Percentiles rank a stretch among this genome's conserved stretches.
phyloP scores from a whole-genome alignment of 805 yeast species.

The Nakazawaea ishiwadae region DNA sequence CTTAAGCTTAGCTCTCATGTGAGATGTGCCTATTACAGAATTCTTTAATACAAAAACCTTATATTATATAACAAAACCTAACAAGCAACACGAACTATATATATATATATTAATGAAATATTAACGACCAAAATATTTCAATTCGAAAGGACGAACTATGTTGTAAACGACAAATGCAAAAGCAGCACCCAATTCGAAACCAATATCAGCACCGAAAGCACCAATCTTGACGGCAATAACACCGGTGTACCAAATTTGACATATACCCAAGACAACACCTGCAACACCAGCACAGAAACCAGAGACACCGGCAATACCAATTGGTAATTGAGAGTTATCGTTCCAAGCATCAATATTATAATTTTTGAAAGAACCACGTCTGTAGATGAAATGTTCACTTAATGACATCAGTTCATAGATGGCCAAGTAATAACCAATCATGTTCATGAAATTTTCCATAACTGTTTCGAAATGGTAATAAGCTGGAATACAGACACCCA shows the following conservation, averaged over 20 bases:
- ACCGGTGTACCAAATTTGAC: constrained; percentile 80
- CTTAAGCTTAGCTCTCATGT: too few relatives aligned
- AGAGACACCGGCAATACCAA: constrained; percentile 72
- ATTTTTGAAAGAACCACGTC: constrained; percentile 46
- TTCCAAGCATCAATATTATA: constrained; percentile 63
- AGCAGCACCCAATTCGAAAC: constrained; percentile 69
- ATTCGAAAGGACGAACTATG: constrained; percentile 57
- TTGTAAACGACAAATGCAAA: constrained; percentile 64
- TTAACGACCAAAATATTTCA: constrained; percentile 53
- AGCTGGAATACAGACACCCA: constrained; percentile 88
- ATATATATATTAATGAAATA: too few relatives aligned
- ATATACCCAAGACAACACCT: constrained; percentile 86
- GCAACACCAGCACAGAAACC: constrained; percentile 82
- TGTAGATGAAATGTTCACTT: constrained; percentile 82
- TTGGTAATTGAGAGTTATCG: constrained; percentile 55
- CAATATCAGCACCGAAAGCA: constrained; percentile 75
- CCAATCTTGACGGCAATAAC: constrained; percentile 62
- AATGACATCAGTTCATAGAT: constrained; percentile 71
- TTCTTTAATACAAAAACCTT: too few relatives aligned
- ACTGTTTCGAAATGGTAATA: constrained; percentile 68
- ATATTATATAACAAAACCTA: not conserved
- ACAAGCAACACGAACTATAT: not conserved
- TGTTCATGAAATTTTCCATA: constrained; percentile 84
- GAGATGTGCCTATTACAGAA: too few relatives aligned
- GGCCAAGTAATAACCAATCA: constrained; percentile 88